These are phyloP conservation scores for Hippophae gyantsensis DNA, from an alignment of 306 rosid species.

Conservation along the genomic window DNA sequence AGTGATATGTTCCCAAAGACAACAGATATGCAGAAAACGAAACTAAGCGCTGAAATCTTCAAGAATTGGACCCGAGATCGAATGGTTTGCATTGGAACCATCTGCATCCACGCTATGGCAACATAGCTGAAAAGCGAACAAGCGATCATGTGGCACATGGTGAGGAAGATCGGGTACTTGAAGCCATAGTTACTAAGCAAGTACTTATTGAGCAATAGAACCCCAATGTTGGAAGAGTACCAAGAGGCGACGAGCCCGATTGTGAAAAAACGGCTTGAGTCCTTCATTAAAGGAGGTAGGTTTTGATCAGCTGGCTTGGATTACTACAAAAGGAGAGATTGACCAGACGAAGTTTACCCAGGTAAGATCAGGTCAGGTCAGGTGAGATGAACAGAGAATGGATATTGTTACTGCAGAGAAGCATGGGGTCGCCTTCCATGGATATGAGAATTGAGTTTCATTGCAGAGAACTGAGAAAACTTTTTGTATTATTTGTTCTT, in stretches of 20 bases:
- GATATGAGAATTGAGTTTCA: constrained; percentile 53
- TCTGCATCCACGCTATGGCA: constrained; percentile 91
- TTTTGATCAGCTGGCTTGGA: constrained; percentile 28
- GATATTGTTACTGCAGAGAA: constrained; percentile 9
- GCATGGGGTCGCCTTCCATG: constrained; percentile 35
- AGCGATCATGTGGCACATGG: constrained; percentile 99
- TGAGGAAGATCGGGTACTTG: constrained; percentile 96
- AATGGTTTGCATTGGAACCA: constrained; percentile 90
- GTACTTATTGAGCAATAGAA: constrained; percentile 78
- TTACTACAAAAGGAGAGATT: neutral
- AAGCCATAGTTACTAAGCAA: constrained; percentile 89
- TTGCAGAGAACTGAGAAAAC: constrained; percentile 14
- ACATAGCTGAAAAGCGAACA: constrained; percentile 84
- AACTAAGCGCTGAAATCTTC: constrained; percentile 79
- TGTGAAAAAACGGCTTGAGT: constrained; percentile 69
- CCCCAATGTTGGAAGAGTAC: constrained; percentile 98
- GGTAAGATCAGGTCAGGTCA: neutral
- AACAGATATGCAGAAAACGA: constrained; percentile 80
- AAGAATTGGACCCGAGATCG: constrained; percentile 82
- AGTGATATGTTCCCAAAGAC: constrained; percentile 92
- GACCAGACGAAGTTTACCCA: neutral
- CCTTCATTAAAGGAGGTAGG: constrained; percentile 47
- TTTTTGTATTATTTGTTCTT: too few species aligned
- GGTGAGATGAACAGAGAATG: constrained; percentile 14
- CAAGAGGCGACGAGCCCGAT: constrained; percentile 67